phyloP scores from a whole-genome alignment of 129 eudicot genomes.

The Centrapalus pauciflorus region DNA sequence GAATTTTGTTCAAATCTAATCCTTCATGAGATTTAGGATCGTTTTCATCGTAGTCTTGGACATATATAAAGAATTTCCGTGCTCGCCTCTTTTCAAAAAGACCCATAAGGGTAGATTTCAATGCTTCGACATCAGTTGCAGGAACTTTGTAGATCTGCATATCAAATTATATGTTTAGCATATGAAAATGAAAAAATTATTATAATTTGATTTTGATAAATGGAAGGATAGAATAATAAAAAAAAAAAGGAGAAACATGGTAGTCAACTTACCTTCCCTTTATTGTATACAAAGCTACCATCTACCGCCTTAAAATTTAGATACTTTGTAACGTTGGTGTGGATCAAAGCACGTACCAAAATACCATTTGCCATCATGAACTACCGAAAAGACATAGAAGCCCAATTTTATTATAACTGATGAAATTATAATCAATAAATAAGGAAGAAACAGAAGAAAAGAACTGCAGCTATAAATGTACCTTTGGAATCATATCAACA shows the following conservation, averaged over 20 bases:
- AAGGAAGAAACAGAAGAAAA: neutral
- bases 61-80: constrained; percentile 81
- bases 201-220: neutral
- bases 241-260: neutral
- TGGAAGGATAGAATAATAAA: neutral
- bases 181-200: neutral
- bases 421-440: neutral
- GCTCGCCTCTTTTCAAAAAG: constrained; percentile 90
- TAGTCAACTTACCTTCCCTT: constrained; percentile 60
- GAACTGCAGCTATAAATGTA: constrained; percentile 16
- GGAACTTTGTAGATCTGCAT: constrained; percentile 84
- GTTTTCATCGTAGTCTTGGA: constrained; percentile 78
- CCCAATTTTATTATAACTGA: neutral
- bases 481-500: constrained; percentile 97
- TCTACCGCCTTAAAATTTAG: constrained; percentile 94
- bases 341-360: constrained; percentile 82
- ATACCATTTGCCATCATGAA: constrained; percentile 96
- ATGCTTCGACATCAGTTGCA: constrained; percentile 92
- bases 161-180: constrained; percentile 10
- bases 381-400: constrained; percentile 33
- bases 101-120: constrained; percentile 87
- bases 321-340: constrained; percentile 81
- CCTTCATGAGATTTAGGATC: constrained; percentile 90
- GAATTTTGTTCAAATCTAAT: constrained; percentile 51
- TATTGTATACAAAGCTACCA: constrained; percentile 93